These are phyloP conservation scores for Diplodia mutila DNA, from an alignment of 2,329 filamentous ascomycete species.

Conservation along the genomic window DNA sequence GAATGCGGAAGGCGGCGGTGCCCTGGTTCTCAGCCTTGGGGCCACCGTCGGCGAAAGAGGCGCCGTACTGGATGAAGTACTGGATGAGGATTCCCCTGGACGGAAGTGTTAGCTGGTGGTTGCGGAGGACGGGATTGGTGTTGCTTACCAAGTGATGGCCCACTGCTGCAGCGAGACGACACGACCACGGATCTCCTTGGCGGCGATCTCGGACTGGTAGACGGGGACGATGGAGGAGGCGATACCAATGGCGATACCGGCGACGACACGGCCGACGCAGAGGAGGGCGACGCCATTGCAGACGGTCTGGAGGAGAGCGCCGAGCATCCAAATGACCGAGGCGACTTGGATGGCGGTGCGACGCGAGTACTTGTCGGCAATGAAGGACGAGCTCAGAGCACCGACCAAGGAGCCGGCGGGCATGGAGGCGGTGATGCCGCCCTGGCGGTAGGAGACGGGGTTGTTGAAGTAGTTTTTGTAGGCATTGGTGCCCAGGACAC, in stretches of 20 bases:
- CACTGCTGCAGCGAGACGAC: conserved; percentile 70
- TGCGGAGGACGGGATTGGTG: not conserved
- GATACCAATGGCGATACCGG: conserved; percentile 84
- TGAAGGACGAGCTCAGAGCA: conserved; percentile 41
- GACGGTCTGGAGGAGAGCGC: conserved; percentile 32
- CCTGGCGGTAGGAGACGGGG: conserved; percentile 29
- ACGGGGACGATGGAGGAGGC: conserved; percentile 91
- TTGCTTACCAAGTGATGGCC: conserved; percentile 64
- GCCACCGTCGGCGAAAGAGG: conserved; percentile 51
- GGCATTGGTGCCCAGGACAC: conserved; percentile 52
- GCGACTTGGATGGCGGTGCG: conserved; percentile 41
- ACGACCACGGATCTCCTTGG: conserved; percentile 54
- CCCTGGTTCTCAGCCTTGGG: conserved; percentile 44
- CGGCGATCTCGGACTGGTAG: conserved; percentile 83
- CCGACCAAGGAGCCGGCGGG: conserved; percentile 44
- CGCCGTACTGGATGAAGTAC: conserved; percentile 65
- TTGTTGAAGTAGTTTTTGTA: conserved; percentile 29
- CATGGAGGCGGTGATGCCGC: conserved; percentile 44
- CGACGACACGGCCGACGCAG: conserved; percentile 73
- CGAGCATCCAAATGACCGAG: conserved; percentile 43
- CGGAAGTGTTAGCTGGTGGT: not conserved
- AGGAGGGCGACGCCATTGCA: conserved; percentile 31
- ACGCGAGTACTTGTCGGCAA: conserved; percentile 43
- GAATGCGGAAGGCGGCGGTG: conserved; percentile 61
- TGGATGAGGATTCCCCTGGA: conserved; percentile 64